Percentiles rank a stretch among this genome's conserved stretches.
These are phyloP conservation scores for Talinum fruticosum DNA, from an alignment of 148 eudicot species.

Conservation along the genomic window DNA sequence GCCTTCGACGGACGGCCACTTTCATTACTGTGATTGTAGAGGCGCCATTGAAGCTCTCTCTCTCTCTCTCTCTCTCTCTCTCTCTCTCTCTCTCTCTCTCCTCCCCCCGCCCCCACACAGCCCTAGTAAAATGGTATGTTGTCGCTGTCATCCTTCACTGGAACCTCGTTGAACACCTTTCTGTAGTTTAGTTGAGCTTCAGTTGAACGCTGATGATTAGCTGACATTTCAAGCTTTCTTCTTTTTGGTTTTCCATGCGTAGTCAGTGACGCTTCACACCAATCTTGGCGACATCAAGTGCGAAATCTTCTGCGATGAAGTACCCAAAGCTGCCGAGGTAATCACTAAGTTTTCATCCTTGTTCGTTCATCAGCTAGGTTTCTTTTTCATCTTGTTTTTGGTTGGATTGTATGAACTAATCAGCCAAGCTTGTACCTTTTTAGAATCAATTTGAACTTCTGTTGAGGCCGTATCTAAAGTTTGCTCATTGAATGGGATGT, in stretches of 20 bases:
- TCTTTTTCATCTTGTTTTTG: neutral
- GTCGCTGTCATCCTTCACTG: neutral
- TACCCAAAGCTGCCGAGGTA: constrained; percentile 87
- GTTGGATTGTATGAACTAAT: neutral
- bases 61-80: too few species aligned
- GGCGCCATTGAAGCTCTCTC: too few species aligned
- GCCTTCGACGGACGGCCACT: too few species aligned
- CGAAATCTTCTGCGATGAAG: constrained; percentile 84
- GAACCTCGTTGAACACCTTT: constrained; percentile 18
- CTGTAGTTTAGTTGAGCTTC: neutral
- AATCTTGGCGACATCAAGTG: constrained; percentile 93
- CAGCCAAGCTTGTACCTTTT: neutral
- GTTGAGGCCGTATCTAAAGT: too few species aligned
- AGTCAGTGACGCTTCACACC: constrained; percentile 91
- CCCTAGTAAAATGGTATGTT: constrained; percentile 23
- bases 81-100: too few species aligned
- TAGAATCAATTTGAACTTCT: too few species aligned
- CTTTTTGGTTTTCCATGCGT: constrained; percentile 3
- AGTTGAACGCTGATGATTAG: neutral
- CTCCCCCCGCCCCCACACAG: too few species aligned
- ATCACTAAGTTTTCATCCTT: neutral
- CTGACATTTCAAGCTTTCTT: neutral
- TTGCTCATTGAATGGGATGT: neutral
- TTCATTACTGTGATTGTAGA: too few species aligned
- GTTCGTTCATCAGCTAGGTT: neutral